Base-by-base conservation (phyloP, 768 basidiomycete species). In the Xanthoconium stramineum region DNA sequence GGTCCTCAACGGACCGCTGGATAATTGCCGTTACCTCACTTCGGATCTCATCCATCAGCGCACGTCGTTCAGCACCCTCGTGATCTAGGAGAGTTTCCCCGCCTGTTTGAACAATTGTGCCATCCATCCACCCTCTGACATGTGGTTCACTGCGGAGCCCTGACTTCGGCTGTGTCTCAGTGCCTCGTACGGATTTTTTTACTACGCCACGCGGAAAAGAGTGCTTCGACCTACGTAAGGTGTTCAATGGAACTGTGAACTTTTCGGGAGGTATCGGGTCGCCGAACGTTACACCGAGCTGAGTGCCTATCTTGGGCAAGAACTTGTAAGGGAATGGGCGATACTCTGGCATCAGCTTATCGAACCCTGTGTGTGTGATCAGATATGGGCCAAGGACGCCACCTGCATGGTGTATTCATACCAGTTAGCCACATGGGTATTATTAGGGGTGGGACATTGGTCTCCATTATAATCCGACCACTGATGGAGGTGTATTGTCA, bases 401-500 rank as follows among this genome's bases (percentile, higher is more conserved):
- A 13, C 14, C 3, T 17, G 20, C 10, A 36, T 36, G 15, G 10
- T 32, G 30, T 11, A 44, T 43, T 55, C 75, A n/a, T 50, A 81
- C 88, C 86, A n/a, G 89, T 87, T 13, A 98, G 76, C 93, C 93
- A 98, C 80, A 97, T 90, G 3, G 95, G 95, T 59, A 98, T 86
- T 55, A 97, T 83, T 20, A 85, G 70, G 3, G 95, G 95, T 43
- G 83, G 79, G n/a, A 75, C 64, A 14, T 76, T 69, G 10, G 79
- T 74, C 53, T 86, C 83, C 82, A 86, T 94, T 43, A 98, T 67
- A 35, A 97, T 88, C 28, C 94, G 82, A 38, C 91, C 91, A 29
- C 93, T 95, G 65, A 37, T 43, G 19, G 11, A 29, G 44, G 44
- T 24, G 46, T 35, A 43, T 58, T 39, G 53, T 24, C 13, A 37